Evolutionary conservation across 371 early-diverging fungal species (phyloP).

Genomic region (Actinomortierella ambigua): DNA sequence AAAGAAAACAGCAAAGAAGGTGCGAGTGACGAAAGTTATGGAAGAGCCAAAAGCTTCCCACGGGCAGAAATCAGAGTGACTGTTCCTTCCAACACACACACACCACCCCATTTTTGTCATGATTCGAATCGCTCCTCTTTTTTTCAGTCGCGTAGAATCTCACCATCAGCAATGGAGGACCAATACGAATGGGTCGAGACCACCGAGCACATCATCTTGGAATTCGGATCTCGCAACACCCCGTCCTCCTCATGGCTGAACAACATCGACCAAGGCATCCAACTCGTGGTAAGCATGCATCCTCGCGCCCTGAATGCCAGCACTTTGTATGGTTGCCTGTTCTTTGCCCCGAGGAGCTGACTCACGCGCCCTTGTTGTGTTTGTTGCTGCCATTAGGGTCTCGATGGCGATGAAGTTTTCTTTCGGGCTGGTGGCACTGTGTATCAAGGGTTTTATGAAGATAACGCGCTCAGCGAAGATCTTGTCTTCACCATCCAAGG

Average conservation of each 20-base stretch:
- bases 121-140: no score
- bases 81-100: no score
- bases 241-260: no score
- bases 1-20: conserved; percentile 2
- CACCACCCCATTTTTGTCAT: no score
- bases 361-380: no score
- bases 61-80: background rate
- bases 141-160: no score
- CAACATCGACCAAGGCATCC: no score
- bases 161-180: conserved; percentile 1
- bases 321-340: background rate
- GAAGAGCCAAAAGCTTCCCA: conserved; percentile 2
- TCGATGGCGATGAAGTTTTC: conserved; percentile 30
- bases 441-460: conserved; percentile 33
- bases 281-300: no score
- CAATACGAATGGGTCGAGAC: conserved; percentile 47
- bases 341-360: no score
- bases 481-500: conserved; percentile 41
- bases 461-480: conserved; percentile 39
- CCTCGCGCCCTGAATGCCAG: no score
- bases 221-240: conserved; percentile 19
- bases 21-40: background rate
- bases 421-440: conserved; percentile 19
- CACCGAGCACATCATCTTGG: conserved; percentile 34
- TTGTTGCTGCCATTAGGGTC: conserved; percentile 6